Evolutionary conservation across 2,329 filamentous ascomycete genomes (phyloP).

Genomic region (Alternaria angustiovoidea): DNA sequence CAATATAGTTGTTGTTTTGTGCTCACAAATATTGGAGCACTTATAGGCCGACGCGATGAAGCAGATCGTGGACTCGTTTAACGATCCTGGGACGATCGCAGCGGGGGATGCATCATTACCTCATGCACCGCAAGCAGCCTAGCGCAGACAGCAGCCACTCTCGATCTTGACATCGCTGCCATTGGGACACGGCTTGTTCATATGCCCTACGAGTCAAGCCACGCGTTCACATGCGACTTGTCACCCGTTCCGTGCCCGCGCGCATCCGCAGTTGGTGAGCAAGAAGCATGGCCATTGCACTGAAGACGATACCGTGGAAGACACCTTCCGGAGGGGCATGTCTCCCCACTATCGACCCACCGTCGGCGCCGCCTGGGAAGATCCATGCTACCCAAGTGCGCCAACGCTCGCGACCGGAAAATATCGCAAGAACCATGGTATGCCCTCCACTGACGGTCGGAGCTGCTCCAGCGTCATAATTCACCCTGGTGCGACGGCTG

Average conservation of each 20-base stretch:
- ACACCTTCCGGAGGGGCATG: constrained; percentile 7
- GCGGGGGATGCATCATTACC: background rate
- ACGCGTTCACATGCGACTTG: background rate
- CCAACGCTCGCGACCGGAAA: constrained; percentile 18
- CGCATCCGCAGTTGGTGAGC: background rate
- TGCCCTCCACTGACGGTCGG: constrained; percentile 8
- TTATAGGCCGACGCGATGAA: background rate
- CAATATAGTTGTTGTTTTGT: background rate
- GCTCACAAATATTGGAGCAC: background rate
- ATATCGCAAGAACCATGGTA: constrained; percentile 21
- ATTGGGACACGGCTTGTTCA: background rate
- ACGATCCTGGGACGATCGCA: constrained; percentile 10
- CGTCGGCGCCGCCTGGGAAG: constrained; percentile 4
- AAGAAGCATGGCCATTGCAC: background rate
- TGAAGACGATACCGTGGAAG: background rate
- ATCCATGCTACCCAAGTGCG: constrained; percentile 21
- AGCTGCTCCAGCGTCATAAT: constrained; percentile 7
- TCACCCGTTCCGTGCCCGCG: background rate
- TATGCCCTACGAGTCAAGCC: background rate
- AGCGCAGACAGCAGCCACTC: background rate
- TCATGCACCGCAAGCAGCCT: constrained; percentile 2
- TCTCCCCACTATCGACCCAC: constrained; percentile 25
- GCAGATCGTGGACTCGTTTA: constrained; percentile 12
- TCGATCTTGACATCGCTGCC: background rate
- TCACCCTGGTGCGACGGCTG: constrained; percentile 15